These are phyloP conservation scores for Rhytidhysteron rufulum DNA, from an alignment of 2,329 filamentous ascomycete species.

Conservation along the genomic window DNA sequence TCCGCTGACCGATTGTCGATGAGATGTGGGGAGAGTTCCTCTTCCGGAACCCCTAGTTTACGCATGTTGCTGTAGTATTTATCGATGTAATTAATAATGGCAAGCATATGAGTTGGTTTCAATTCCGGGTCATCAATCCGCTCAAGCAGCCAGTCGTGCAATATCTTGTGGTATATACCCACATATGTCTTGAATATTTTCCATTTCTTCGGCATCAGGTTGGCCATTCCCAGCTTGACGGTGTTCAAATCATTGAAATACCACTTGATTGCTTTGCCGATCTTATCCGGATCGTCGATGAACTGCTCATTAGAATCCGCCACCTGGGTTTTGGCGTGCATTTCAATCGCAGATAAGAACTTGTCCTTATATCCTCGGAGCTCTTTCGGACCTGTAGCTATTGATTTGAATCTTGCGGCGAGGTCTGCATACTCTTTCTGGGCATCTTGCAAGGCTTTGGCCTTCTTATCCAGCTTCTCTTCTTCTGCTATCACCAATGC, in stretches of 20 bases:
- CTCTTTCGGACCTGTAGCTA: conserved; percentile 88
- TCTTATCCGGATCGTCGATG: conserved; percentile 71
- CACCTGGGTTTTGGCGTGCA: conserved; percentile 71
- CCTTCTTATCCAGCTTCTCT: conserved; percentile 92
- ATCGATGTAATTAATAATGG: conserved; percentile 91
- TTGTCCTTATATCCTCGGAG: conserved; percentile 96
- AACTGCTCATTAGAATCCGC: conserved; percentile 69
- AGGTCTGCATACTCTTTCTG: conserved; percentile 95
- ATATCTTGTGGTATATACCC: conserved; percentile 85
- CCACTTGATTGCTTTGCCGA: conserved; percentile 91
- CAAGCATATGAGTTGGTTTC: conserved; percentile 81
- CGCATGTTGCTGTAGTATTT: conserved; percentile 96
- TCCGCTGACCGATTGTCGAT: conserved; percentile 88
- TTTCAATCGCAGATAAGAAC: conserved; percentile 75
- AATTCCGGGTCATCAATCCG: conserved; percentile 80
- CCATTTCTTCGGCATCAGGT: conserved; percentile 94
- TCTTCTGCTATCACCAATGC: conserved; percentile 92
- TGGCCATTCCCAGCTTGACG: conserved; percentile 87
- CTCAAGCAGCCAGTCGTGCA: conserved; percentile 87
- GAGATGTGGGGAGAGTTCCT: conserved; percentile 78
- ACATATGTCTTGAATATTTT: conserved; percentile 88
- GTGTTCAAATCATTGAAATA: conserved; percentile 97
- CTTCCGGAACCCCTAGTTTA: conserved; percentile 74
- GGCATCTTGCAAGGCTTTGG: conserved; percentile 87
- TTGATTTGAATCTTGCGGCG: conserved; percentile 87